Base-by-base conservation (phyloP, 805 yeast genomes). In the Starmera amethionina region DNA sequence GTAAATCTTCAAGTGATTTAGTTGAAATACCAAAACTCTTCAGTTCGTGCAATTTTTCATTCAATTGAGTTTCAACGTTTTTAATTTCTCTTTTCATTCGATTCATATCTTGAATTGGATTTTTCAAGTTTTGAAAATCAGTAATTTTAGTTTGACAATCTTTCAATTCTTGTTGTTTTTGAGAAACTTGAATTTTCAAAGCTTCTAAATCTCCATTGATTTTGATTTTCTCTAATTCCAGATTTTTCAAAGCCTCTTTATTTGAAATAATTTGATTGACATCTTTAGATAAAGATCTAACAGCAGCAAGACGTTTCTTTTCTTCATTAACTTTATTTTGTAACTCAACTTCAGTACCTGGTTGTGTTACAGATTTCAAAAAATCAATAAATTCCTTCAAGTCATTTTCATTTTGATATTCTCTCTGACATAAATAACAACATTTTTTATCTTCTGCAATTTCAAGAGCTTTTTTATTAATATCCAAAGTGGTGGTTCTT, bases 351-450 rank as follows among this genome's bases (percentile, higher is more conserved):
- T 66, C 61, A 32, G 57, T 53, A 3, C 51, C 50, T 1, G 58
- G 58, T 41, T 59, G 59, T 1, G 61, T 55, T 32, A 59, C 56
- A 2, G 57, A 44, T 36, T 53, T 50, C 38, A 65, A 38, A 22
- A 56, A 65, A 5, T 46, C 32, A 11, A 65, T 40, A 13, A 65
- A 48, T 1, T 43, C 41, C 12, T 52, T 43, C 11, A 50, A 34
- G 6, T 53, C 52, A 3, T 53, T 58, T 1, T 53, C 51, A 9
- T 63, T 64, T 13, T 72, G 72, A 59, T 88, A 83, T 11, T 70
- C 65, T 38, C 95, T 67, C 15, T 74, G 73, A 58, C 97, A 90
- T 35, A 89, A 62, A 34, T 79, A 62, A 58, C 97, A 90, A 37
- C 73, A 66, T 10, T 77, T 69, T 8, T 72, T 68, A 4, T 55